Base-by-base conservation (phyloP, 2,329 filamentous ascomycete species). In the Cladobotryum protrusum region DNA sequence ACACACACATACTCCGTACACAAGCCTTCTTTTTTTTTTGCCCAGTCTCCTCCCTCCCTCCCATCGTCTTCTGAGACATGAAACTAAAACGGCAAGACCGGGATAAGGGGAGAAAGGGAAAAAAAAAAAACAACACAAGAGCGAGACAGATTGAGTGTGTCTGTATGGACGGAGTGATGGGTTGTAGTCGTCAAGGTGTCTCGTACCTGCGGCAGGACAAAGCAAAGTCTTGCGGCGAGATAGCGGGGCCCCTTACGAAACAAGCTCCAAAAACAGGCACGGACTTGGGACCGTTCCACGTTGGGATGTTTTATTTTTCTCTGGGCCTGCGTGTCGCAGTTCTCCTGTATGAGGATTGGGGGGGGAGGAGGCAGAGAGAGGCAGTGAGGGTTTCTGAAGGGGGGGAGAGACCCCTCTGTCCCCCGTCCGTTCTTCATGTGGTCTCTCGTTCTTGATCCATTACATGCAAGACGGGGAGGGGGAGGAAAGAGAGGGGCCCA, bases 161-260 rank as follows among this genome's bases (percentile, higher is more conserved):
- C 17, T 37, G 35, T n/a, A 37, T 37, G 17, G 35, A 42, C 13
- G 19, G 8, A 42, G 12, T 17, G n/a, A 12, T 42, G 39, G 40
- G 13, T 14, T 11, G 17, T 14, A 14, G 14, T 20, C 40, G 18
- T 42, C 19, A 9, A 14, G 19, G 42, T 24, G 15, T 37, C 34
- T 45, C 42, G 50, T 52, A 52, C 47, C 50, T 52, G 50, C 50
- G 46, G 50, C 50, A 41, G 32, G 43, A 43, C 46, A 49, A 46
- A 43, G 37, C 24, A 47, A 41, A 24, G 24, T 36, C 8, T 9
- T 13, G 42, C 18, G 29, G 15, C 40, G 40, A 42, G 40, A 19
- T 14, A 20, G 40, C 40, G 13, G 40, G 36, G 36, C n/a, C 13
- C 36, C 36, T 15, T 8, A 14, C 9, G 35, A 37, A 37, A 17